Base-by-base conservation (phyloP, 805 yeast genomes). In the Candida sakaeoensis region DNA sequence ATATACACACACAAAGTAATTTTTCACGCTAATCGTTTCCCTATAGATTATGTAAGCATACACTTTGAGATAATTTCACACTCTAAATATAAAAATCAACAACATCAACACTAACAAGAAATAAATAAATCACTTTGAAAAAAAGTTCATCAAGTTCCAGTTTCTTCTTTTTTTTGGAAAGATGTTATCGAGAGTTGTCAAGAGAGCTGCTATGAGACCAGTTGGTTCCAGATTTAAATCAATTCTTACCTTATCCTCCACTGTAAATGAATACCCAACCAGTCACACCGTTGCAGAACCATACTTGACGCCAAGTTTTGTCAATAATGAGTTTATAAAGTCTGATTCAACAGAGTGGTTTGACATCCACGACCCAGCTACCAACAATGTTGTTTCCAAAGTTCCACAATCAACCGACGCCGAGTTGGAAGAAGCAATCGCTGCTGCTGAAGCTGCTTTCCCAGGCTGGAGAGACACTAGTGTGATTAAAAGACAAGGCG, bases 291-390 rank as follows among this genome's bases (percentile, higher is more conserved):
- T 46, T 8, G 47, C 53, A 21, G 68, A 65, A 51, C 75, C 77
- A 2, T 75, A 75, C 47, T 36, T 69, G 38, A 76, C 80, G 3
- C 80, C 80, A 12, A 56, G 68, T 30, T 75, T 76, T 53, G 50
- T 65, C 64, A 62, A 79, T 53, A 79, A 79, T 55, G 44, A 75
- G 58, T 65, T 75, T 41, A 61, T 74, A 44, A 65, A 70, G 46
- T 70, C 79, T 18, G 70, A 68, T 37, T 63, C 85, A 6, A 50
- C 63, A 10, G 68, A 69, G 23, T 72, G 88, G 88, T 79, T 72
- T 52, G 87, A 82, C 46, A 72, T 84, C 40, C 79, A 72, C 57
- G 91, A 83, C 57, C 91, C 91, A 16, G 85, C 90, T 42, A 83
- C 91, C 40, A 75, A 82, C 59, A 55, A 66, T 47, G 75, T 82